These are phyloP conservation scores for Podospora fimiseda DNA, from an alignment of 495 filamentous ascomycete species.

Conservation along the genomic window DNA sequence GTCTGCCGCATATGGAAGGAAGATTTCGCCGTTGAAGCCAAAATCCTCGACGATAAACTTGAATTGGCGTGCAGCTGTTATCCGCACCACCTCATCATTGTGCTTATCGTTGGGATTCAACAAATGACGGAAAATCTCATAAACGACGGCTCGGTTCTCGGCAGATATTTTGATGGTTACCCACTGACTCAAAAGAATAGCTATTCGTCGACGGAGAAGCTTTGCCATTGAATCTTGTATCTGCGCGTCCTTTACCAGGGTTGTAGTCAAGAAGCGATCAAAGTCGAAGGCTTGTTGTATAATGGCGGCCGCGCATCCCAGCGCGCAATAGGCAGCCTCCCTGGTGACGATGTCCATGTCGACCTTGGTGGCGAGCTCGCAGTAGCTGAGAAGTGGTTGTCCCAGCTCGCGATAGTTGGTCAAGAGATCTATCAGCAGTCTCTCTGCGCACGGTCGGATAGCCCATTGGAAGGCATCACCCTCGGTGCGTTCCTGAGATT, in stretches of 20 bases:
- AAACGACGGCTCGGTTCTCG: constrained; percentile 63
- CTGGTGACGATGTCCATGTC: constrained; percentile 69
- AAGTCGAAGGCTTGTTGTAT: constrained; percentile 68
- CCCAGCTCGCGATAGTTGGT: constrained; percentile 76
- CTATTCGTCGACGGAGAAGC: constrained; percentile 79
- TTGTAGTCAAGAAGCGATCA: constrained; percentile 65
- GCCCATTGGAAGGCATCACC: constrained; percentile 82
- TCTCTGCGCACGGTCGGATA: constrained; percentile 84
- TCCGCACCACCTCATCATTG: constrained; percentile 88
- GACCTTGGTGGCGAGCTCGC: constrained; percentile 63
- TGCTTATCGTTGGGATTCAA: constrained; percentile 65
- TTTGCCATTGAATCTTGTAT: constrained; percentile 69
- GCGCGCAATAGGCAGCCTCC: constrained; percentile 87
- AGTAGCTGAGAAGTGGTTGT: constrained; percentile 70
- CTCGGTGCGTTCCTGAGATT: constrained; percentile 70
- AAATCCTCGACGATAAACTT: constrained; percentile 72
- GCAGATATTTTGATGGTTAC: constrained; percentile 64
- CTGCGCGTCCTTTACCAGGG: constrained; percentile 73
- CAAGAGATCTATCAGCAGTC: constrained; percentile 85
- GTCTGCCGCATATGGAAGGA: constrained; percentile 66
- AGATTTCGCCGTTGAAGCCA: constrained; percentile 63
- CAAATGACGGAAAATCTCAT: constrained; percentile 85
- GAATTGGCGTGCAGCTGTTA: constrained; percentile 83
- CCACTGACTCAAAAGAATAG: constrained; percentile 87
- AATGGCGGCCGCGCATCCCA: constrained; percentile 78